A percentile compares a stretch with the other conserved stretches of the same genome.
phyloP scores from a whole-genome alignment of 768 basidiomycete genomes.

The Termitomyces sp. region DNA sequence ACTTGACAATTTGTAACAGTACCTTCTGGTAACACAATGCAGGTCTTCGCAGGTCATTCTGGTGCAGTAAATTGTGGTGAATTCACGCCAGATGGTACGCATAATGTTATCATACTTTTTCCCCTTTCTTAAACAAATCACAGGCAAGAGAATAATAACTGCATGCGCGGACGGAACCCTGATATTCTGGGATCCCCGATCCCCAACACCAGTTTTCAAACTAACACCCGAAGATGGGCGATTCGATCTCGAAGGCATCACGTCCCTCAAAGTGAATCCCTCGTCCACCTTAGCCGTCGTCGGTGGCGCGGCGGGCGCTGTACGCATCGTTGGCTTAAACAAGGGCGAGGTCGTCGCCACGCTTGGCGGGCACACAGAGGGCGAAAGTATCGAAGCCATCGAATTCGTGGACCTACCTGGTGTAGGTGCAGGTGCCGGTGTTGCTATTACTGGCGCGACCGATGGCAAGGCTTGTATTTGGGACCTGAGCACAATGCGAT shows the following conservation, averaged over 20 bases:
- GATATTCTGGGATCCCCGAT: conserved; percentile 91
- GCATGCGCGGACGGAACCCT: conserved; percentile 80
- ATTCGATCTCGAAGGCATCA: conserved; percentile 82
- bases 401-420: conserved; percentile 79
- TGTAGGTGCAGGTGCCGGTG: conserved; percentile 49
- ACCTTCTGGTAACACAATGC: conserved; percentile 92
- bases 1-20: conserved; percentile 46
- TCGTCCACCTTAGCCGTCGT: conserved; percentile 89
- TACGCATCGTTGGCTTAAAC: conserved; percentile 83
- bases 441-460: conserved; percentile 84
- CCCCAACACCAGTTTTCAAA: conserved; percentile 77
- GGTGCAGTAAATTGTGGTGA: conserved; percentile 82
- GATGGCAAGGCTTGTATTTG: conserved; percentile 95
- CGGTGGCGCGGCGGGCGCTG: conserved; percentile 81
- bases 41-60: conserved; percentile 91
- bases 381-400: conserved; percentile 86
- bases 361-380: conserved; percentile 81
- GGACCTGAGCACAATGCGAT: conserved; percentile 86
- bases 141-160: conserved; percentile 87
- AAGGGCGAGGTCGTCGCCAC: conserved; percentile 81
- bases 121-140: conserved; percentile 4
- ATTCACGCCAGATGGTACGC: conserved; percentile 86
- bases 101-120: neutral
- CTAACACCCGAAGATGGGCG: conserved; percentile 67
- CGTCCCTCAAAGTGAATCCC: conserved; percentile 80